Evolutionary conservation across 2,329 filamentous ascomycete genomes (phyloP).

Genomic region (Aspergillus pseudonomiae): DNA sequence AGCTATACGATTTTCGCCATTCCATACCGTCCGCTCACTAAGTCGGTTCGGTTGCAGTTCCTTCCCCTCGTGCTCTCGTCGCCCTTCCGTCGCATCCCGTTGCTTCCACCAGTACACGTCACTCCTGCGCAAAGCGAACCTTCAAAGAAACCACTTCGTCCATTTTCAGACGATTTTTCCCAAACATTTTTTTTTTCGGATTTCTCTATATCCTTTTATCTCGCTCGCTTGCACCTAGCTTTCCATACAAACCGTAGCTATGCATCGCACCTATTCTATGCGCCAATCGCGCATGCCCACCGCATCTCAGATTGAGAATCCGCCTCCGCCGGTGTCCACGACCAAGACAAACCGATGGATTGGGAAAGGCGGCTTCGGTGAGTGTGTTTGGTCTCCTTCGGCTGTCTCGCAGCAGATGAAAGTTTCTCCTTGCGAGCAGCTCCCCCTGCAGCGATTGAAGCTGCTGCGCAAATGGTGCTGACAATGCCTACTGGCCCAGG

Average conservation of each 20-base stretch:
- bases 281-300: constrained; percentile 95
- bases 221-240: neutral
- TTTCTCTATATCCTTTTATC: neutral
- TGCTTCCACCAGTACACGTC: constrained; percentile 30
- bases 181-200: constrained; percentile 6
- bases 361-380: constrained; percentile 82
- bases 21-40: constrained; percentile 1
- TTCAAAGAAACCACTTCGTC: constrained; percentile 20
- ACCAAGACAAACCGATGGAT: constrained; percentile 92
- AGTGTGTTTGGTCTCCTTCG: constrained; percentile 43
- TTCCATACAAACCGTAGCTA: constrained; percentile 44
- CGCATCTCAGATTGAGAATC: constrained; percentile 87
- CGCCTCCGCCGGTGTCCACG: constrained; percentile 84
- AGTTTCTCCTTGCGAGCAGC: neutral
- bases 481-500: constrained; percentile 46
- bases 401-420: neutral
- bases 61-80: constrained; percentile 8
- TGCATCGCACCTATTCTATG: constrained; percentile 99
- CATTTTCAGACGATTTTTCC: constrained; percentile 10
- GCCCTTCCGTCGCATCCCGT: constrained; percentile 33
- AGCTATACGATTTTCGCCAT: constrained; percentile 3
- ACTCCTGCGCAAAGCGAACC: constrained; percentile 34
- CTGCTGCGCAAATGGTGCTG: constrained; percentile 9
- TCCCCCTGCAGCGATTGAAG: neutral
- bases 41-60: constrained; percentile 23